These are phyloP conservation scores for Teratosphaeria nubilosa DNA, from an alignment of 2,329 filamentous ascomycete species.

Conservation along the genomic window DNA sequence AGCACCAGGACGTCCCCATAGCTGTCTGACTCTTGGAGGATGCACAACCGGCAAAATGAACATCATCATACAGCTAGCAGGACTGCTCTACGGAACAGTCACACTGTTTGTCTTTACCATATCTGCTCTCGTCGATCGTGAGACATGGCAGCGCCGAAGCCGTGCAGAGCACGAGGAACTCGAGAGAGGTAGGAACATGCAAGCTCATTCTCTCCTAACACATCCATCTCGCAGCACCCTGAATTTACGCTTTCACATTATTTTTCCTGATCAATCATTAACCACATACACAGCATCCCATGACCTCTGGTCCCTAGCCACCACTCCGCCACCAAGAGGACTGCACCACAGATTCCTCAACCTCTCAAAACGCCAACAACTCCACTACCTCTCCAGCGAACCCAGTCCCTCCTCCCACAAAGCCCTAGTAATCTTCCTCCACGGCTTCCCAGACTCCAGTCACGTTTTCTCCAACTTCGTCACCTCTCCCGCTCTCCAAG, in stretches of 20 bases:
- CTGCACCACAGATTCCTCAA: constrained; percentile 45
- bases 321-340: neutral
- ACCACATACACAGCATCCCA: constrained; percentile 35
- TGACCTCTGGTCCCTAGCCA: constrained; percentile 39
- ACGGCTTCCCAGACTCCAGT: constrained; percentile 52
- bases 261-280: neutral
- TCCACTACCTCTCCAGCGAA: constrained; percentile 41
- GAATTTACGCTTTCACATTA: neutral
- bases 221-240: neutral
- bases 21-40: neutral
- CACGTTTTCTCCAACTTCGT: constrained; percentile 44
- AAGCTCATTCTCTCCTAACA: neutral
- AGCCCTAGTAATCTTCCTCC: constrained; percentile 37
- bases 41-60: neutral
- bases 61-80: neutral
- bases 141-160: neutral
- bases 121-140: neutral
- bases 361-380: constrained; percentile 38
- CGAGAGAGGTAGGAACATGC: neutral
- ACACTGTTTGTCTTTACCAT: neutral
- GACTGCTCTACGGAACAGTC: neutral
- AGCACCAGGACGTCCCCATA: no score
- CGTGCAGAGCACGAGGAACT: neutral
- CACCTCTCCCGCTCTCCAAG: constrained; percentile 24
- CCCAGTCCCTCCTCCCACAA: neutral